phyloP scores from a whole-genome alignment of 371 early-diverging fungal genomes.

The Mucor piriformis region DNA sequence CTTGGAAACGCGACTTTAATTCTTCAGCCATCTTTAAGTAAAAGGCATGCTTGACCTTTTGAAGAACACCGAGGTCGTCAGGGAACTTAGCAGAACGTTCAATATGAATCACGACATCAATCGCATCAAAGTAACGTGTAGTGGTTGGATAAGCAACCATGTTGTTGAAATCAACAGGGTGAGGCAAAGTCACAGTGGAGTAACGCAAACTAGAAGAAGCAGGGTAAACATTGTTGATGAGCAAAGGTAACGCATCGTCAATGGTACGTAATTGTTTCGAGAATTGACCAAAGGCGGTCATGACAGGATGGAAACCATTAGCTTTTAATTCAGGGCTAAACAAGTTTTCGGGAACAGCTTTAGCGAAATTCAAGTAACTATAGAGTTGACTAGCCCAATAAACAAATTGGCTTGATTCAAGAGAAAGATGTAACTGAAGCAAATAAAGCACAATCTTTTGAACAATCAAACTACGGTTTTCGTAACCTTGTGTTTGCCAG shows the following conservation, averaged over 20 bases:
- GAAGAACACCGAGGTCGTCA: conserved; percentile 82
- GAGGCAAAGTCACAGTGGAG: conserved; percentile 77
- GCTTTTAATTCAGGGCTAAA: conserved; percentile 52
- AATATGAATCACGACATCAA: conserved; percentile 84
- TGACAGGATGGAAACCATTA: conserved; percentile 72
- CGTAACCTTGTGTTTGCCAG: conserved; percentile 73
- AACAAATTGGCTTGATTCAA: conserved; percentile 49
- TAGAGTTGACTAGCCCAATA: conserved; percentile 77
- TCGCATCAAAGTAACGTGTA: conserved; percentile 68
- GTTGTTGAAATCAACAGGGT: conserved; percentile 61
- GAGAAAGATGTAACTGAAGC: conserved; percentile 68
- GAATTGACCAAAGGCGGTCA: conserved; percentile 72
- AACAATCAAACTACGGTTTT: conserved; percentile 77
- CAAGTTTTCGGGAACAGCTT: conserved; percentile 49
- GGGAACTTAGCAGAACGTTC: conserved; percentile 90
- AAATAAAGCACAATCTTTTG: conserved; percentile 80
- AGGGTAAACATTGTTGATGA: conserved; percentile 72
- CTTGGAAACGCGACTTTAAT: conserved; percentile 42
- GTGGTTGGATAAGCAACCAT: conserved; percentile 51
- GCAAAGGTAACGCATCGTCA: conserved; percentile 76
- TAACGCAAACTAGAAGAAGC: conserved; percentile 73
- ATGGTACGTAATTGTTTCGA: conserved; percentile 67
- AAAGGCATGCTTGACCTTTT: conserved; percentile 91
- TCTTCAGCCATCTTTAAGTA: conserved; percentile 68
- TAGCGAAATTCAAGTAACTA: conserved; percentile 55